Conservation (phyloP, 2,329 filamentous ascomycete species). For the Cercospora zeina region DNA sequence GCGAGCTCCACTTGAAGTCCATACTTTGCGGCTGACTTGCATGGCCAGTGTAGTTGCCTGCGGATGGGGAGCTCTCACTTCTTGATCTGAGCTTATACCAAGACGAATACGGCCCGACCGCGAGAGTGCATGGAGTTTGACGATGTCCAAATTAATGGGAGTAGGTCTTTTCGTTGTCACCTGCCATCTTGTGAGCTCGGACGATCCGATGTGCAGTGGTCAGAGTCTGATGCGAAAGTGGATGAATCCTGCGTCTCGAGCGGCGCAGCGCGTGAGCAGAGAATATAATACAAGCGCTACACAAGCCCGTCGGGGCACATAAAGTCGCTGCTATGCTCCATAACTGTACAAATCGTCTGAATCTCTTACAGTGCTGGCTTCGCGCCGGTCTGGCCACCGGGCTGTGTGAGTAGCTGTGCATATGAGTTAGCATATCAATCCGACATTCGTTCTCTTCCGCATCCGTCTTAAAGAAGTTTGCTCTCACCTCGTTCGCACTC, state of each 20-base stretch:
- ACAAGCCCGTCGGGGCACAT: constrained; percentile 17
- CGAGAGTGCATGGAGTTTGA: not conserved
- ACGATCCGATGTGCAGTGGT: not conserved
- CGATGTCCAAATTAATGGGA: not conserved
- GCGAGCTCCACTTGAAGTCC: not conserved
- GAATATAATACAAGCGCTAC: constrained; percentile 33
- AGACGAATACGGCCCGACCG: not conserved
- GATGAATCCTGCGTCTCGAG: not conserved
- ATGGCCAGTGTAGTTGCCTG: not conserved
- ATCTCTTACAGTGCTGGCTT: constrained; percentile 32
- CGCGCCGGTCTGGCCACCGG: constrained; percentile 27
- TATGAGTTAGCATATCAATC: constrained; percentile 20
- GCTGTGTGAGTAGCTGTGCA: constrained; percentile 33
- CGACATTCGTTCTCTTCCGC: not conserved
- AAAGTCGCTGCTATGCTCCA: constrained; percentile 12
- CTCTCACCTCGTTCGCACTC: constrained; percentile 73
- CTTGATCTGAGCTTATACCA: not conserved
- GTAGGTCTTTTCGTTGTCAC: not conserved
- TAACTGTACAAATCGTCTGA: constrained; percentile 16
- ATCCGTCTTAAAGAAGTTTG: not conserved
- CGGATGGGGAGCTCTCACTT: not conserved
- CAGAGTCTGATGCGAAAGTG: not conserved
- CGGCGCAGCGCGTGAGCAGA: constrained; percentile 22
- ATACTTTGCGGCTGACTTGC: not conserved
- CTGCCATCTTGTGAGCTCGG: not conserved